Conservation (phyloP, 2,329 filamentous ascomycete species). For the Trichoderma afroharzianum region DNA sequence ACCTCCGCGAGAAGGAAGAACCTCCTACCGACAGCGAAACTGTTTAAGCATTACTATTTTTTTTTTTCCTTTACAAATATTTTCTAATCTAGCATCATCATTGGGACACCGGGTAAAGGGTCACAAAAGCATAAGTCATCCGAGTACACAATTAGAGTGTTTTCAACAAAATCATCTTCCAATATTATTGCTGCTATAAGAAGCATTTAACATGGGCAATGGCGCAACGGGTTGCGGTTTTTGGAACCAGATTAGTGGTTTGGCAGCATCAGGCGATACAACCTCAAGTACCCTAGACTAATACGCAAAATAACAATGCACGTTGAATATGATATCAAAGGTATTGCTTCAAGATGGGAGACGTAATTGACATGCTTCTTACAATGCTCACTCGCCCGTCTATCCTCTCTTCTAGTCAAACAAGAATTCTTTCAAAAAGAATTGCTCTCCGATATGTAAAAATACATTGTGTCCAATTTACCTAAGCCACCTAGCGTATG, state of each 20-base stretch:
- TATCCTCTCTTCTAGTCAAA: neutral
- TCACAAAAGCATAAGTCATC: neutral
- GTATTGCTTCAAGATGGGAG: neutral
- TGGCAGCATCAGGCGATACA: neutral
- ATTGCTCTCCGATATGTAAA: neutral
- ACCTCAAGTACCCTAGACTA: neutral
- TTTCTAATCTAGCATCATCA: neutral
- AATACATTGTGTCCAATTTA: slow-evolving; percentile 21
- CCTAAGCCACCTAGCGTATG: slow-evolving; percentile 73
- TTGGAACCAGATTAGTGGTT: neutral
- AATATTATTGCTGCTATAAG: neutral
- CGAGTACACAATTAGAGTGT: neutral
- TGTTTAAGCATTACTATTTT: neutral
- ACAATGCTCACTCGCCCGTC: neutral
- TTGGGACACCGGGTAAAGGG: neutral
- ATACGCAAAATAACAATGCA: neutral
- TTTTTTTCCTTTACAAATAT: neutral
- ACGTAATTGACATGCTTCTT: neutral
- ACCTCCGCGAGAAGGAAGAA: slow-evolving; percentile 33
- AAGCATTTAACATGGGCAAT: neutral
- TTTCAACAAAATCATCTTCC: neutral
- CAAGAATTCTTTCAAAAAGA: neutral
- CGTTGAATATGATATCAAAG: neutral
- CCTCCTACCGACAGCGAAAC: slow-evolving; percentile 18
- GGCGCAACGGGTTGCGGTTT: neutral